A percentile compares a stretch with the other conserved stretches of the same genome.
These are phyloP conservation scores for Phaeosphaeria sp. DNA, from an alignment of 2,329 filamentous ascomycete genomes.

Conservation along the genomic window DNA sequence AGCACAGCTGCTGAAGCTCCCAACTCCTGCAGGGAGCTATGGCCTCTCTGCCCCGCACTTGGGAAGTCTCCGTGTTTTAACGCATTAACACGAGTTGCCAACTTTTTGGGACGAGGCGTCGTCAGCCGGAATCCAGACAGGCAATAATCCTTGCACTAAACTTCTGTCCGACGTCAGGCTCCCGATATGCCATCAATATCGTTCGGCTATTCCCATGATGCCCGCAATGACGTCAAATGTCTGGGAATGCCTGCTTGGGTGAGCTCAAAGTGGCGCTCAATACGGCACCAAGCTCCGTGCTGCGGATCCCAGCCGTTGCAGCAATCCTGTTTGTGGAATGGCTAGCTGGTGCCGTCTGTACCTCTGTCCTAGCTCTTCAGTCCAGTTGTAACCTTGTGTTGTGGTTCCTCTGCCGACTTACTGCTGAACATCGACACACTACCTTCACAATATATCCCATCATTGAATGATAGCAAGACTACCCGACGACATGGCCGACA, in stretches of 20 bases:
- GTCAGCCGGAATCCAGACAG: constrained; percentile 17
- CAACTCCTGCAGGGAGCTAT: constrained; percentile 15
- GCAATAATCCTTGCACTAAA: constrained; percentile 12
- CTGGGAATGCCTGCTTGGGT: constrained; percentile 10
- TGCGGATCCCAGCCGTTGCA: constrained; percentile 23
- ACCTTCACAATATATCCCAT: background rate
- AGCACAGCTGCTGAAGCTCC: background rate
- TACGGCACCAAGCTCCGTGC: constrained; percentile 20
- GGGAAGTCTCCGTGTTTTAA: background rate
- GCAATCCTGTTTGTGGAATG: constrained; percentile 48
- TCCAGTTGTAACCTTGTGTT: constrained; percentile 7
- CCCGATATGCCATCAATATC: background rate
- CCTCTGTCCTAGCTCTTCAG: constrained; percentile 9
- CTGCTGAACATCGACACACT: constrained; percentile 5
- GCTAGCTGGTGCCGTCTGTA: constrained; percentile 16
- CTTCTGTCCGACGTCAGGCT: constrained; percentile 2
- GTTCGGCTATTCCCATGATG: constrained; percentile 3
- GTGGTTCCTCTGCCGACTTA: constrained; percentile 7
- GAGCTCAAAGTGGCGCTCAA: constrained; percentile 9
- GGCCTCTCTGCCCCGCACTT: constrained; percentile 12
- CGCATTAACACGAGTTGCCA: constrained; percentile 20
- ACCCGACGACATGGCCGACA: constrained; percentile 40
- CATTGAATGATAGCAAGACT: constrained; percentile 26
- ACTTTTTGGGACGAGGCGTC: constrained; percentile 24
- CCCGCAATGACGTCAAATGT: constrained; percentile 30